These are phyloP conservation scores for Lizonia empirigonia DNA, from an alignment of 2,329 filamentous ascomycete genomes.

Conservation along the genomic window DNA sequence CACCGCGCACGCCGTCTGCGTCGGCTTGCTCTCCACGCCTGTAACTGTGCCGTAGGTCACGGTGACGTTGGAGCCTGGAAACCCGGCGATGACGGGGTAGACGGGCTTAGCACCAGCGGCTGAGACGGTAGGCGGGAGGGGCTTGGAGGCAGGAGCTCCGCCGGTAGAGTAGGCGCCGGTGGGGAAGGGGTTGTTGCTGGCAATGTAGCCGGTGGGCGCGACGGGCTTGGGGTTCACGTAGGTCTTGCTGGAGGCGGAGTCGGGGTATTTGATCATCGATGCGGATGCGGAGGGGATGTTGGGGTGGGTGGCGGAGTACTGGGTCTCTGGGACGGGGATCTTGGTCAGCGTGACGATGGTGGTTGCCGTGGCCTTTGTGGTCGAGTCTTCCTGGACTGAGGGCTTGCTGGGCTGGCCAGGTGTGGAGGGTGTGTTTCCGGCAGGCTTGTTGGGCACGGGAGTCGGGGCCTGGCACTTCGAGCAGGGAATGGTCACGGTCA, in stretches of 20 bases:
- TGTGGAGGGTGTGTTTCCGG: conserved; percentile 2
- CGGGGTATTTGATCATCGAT: conserved; percentile 6
- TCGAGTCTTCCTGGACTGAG: background rate
- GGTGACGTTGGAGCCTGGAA: conserved; percentile 16
- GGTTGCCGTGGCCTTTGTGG: conserved; percentile 19
- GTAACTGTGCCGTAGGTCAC: conserved; percentile 15
- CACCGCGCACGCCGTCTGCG: conserved; percentile 18
- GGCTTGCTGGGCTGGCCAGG: conserved; percentile 11
- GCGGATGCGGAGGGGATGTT: conserved; percentile 8
- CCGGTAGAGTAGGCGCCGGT: conserved; percentile 3
- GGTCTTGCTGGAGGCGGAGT: conserved; percentile 1
- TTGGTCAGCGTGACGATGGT: conserved; percentile 29
- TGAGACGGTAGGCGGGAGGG: background rate
- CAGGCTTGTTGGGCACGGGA: background rate
- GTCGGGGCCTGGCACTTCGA: conserved; percentile 15
- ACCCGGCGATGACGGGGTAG: background rate
- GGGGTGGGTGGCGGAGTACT: conserved; percentile 16
- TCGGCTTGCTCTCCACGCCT: conserved; percentile 8
- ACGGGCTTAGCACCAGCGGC: background rate
- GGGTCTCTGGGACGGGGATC: conserved; percentile 17
- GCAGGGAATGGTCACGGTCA: conserved; percentile 33
- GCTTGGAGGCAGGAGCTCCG: background rate
- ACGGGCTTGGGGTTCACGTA: conserved; percentile 2
- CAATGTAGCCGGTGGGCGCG: background rate
- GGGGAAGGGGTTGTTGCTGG: conserved; percentile 1